Percentiles rank a stretch among this genome's conserved stretches.
Conservation (phyloP, 2,329 filamentous ascomycete genomes). For the Colletotrichum sp. region DNA sequence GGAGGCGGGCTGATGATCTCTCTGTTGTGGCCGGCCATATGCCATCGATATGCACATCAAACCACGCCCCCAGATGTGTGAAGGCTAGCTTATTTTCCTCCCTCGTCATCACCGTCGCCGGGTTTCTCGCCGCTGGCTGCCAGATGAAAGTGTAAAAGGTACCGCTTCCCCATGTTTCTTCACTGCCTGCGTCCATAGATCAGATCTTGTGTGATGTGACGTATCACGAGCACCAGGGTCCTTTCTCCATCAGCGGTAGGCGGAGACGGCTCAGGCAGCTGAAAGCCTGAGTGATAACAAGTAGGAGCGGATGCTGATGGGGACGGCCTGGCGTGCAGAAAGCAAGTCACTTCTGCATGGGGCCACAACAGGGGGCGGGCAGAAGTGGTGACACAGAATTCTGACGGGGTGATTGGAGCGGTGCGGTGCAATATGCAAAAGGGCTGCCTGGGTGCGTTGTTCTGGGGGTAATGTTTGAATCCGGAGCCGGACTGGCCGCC, state of each 20-base stretch:
- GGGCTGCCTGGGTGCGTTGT: background rate
- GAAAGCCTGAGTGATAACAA: background rate
- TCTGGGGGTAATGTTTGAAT: background rate
- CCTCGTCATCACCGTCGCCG: background rate
- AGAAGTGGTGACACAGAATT: slow-evolving; percentile 2
- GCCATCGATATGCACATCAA: slow-evolving; percentile 3
- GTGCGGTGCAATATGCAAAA: background rate
- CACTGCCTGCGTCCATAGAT: slow-evolving; percentile 28
- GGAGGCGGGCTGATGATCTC: background rate
- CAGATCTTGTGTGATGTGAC: slow-evolving; percentile 59
- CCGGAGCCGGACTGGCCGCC: background rate
- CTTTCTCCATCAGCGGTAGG: background rate
- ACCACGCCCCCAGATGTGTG: background rate
- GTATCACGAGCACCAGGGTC: slow-evolving; percentile 37
- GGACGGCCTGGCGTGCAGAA: slow-evolving; percentile 14
- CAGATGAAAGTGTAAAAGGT: slow-evolving; percentile 22
- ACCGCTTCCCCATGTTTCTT: slow-evolving; percentile 33
- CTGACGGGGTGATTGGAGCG: background rate
- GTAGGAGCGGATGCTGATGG: slow-evolving; percentile 1
- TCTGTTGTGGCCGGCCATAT: background rate
- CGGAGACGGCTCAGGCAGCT: background rate
- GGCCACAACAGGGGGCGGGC: slow-evolving; percentile 10
- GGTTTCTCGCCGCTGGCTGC: slow-evolving; percentile 27
- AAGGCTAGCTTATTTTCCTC: background rate
- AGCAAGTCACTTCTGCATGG: slow-evolving; percentile 13